Base-by-base conservation (phyloP, 345 rosid species). In the Cardamine chenopodiifolia region DNA sequence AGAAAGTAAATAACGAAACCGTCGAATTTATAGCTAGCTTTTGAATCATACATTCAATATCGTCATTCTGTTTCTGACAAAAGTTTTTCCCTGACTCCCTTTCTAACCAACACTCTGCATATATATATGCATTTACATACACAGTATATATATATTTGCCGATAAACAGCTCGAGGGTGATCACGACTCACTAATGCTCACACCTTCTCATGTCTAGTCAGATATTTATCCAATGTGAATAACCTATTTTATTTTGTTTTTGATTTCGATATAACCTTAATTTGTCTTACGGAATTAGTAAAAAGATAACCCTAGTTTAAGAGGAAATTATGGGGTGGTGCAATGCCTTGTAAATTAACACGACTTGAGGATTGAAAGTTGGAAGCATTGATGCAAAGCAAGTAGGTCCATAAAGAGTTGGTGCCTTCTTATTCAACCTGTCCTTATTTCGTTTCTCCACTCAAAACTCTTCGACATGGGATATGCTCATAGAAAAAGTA, bases 351-450 rank as follows among this genome's bases (percentile, higher is more conserved):
- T 69, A 44, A 63, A 15, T 17, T 7, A 59, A 47, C 55, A 60
- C 13, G 61, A 44, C 13, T 69, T 69, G 70, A 56, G 63, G 72
- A 74, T 17, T 73, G 79, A 76, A 76, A 79, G 72, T 68, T 72
- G 70, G 64, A 79, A 59, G 61, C 62, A 60, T 70, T 79, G 72
- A 72, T 71, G 70, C 79, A 68, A 79, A 81, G 66, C 79, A 80
- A 59, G 75, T 58, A 69, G 76, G 76, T 37, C 79, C 82, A 77
- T 22, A 20, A 20, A 66, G 18, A 49, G 57, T 72, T 78, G 73
- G 68, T 71, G 72, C 77, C 72, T 78, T 71, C 77, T 71, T 71
- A 44, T 70, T 70, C 68, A 77, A 76, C 74, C 72, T 82, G 90
- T 83, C 84, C 79, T 80, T 79, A 31, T 80, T 13, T 63, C 25